Conservation (phyloP, 106 monocot genomes). For the Cymbidium sinense region DNA sequence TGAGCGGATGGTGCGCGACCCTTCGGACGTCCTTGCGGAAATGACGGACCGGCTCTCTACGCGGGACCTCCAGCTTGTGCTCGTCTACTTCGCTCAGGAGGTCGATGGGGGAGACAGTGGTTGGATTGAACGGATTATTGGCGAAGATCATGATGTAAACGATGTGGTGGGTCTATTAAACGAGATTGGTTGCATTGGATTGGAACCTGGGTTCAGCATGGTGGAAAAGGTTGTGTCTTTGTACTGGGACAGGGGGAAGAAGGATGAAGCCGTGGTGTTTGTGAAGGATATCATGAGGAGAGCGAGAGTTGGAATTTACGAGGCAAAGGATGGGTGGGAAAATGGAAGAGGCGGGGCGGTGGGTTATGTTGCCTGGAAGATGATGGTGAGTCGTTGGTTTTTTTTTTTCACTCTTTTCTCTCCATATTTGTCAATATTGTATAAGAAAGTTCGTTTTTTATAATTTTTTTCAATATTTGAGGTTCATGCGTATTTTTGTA, state of each 20-base stretch:
- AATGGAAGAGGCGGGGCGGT: conserved; percentile 53
- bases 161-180: conserved; percentile 77
- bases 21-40: conserved; percentile 68
- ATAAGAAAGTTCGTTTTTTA: not conserved
- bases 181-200: conserved; percentile 90
- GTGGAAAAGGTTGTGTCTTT: conserved; percentile 87
- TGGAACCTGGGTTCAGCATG: conserved; percentile 88
- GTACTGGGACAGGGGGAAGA: conserved; percentile 85
- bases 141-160: conserved; percentile 32
- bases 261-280: conserved; percentile 67
- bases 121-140: conserved; percentile 79
- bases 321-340: conserved; percentile 21
- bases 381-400: conserved; percentile 55
- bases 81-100: conserved; percentile 92
- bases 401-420: not conserved
- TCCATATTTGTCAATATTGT: not conserved
- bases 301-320: conserved; percentile 37
- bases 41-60: conserved; percentile 63
- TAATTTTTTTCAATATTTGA: not conserved
- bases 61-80: conserved; percentile 82
- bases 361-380: conserved; percentile 91
- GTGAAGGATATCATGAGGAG: conserved; percentile 64
- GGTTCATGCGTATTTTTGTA: not conserved
- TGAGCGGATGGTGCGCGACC: conserved; percentile 69
- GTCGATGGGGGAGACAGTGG: conserved; percentile 85